These are phyloP conservation scores for Mycena indigotica DNA, from an alignment of 768 basidiomycete species.

Conservation along the genomic window DNA sequence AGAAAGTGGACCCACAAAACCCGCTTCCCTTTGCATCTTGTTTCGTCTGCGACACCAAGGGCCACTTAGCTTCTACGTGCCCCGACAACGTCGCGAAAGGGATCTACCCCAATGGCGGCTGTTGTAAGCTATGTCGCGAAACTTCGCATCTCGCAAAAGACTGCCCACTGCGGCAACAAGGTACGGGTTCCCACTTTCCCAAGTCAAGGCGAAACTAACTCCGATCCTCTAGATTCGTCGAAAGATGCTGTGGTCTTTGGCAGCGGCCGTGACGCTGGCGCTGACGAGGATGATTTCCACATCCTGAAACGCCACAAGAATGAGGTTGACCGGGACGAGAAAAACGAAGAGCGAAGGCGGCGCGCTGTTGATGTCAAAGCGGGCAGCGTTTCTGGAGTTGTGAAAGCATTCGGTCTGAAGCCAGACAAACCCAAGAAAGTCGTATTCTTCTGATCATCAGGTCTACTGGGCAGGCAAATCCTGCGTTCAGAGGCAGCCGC, in stretches of 20 bases:
- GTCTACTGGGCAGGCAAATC: too few relatives aligned
- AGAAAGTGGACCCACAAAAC: constrained; percentile 58
- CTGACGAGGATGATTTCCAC: constrained; percentile 97
- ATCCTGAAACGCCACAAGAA: constrained; percentile 64
- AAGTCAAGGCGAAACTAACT: neutral
- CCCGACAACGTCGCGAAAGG: constrained; percentile 79
- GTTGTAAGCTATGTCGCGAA: constrained; percentile 86
- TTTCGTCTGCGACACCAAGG: constrained; percentile 83
- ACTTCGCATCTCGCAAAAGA: constrained; percentile 85
- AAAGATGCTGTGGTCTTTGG: constrained; percentile 43
- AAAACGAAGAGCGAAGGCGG: constrained; percentile 44
- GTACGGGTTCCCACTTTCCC: constrained; percentile 32
- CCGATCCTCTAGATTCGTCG: constrained; percentile 36
- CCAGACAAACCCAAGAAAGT: constrained; percentile 43
- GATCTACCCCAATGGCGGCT: constrained; percentile 88
- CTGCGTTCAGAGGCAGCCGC: too few relatives aligned
- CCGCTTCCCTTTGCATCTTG: constrained; percentile 89
- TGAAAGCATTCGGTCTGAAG: constrained; percentile 37
- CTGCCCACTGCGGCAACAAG: constrained; percentile 67
- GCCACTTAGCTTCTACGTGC: constrained; percentile 85
- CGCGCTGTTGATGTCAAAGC: constrained; percentile 44
- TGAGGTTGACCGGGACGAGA: constrained; percentile 65
- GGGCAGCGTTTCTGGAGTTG: constrained; percentile 44
- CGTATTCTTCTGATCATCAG: constrained; percentile 43
- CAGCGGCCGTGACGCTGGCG: constrained; percentile 60